Conservation (phyloP, 768 basidiomycete genomes). For the Rubroboletus satanas region DNA sequence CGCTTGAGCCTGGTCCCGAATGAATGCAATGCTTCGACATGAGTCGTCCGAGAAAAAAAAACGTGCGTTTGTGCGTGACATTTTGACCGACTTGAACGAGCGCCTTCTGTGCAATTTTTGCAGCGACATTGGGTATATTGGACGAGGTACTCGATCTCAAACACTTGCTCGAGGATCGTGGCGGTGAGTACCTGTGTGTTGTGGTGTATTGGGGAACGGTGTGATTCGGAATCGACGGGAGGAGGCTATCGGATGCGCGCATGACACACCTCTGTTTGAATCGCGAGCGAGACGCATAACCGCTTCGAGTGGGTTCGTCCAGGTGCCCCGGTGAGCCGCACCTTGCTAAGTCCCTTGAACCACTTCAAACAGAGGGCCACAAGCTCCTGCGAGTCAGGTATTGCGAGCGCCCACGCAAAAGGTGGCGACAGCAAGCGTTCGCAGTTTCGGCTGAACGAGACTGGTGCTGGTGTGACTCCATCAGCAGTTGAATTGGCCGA, state of each 20-base stretch:
- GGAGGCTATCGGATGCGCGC: too few relatives aligned
- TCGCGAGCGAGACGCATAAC: constrained; percentile 87
- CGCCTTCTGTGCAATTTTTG: constrained; percentile 99
- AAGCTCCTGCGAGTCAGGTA: constrained; percentile 89
- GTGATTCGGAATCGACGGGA: not conserved
- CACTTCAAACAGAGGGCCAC: constrained; percentile 58
- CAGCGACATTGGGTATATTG: constrained; percentile 94
- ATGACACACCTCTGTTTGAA: constrained; percentile 87
- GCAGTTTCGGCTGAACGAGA: constrained; percentile 94
- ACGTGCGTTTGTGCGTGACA: constrained; percentile 96
- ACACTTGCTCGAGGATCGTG: constrained; percentile 88
- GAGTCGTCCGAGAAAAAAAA: constrained; percentile 94
- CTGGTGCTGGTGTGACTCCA: constrained; percentile 52
- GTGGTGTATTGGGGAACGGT: not conserved
- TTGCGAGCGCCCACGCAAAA: constrained; percentile 76
- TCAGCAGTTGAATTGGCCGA: not conserved
- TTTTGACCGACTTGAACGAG: constrained; percentile 98
- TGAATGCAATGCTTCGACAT: constrained; percentile 73
- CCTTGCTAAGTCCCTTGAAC: constrained; percentile 89
- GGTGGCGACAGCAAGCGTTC: constrained; percentile 95
- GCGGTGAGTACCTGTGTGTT: constrained; percentile 74
- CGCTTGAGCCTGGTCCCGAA: too few relatives aligned
- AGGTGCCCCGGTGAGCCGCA: constrained; percentile 96
- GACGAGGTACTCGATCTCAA: constrained; percentile 94
- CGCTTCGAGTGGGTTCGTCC: constrained; percentile 98